A percentile compares a stretch with the other conserved stretches of the same genome.
Evolutionary conservation across 495 filamentous ascomycete species (phyloP).

Genomic region (Xylaria sp.): DNA sequence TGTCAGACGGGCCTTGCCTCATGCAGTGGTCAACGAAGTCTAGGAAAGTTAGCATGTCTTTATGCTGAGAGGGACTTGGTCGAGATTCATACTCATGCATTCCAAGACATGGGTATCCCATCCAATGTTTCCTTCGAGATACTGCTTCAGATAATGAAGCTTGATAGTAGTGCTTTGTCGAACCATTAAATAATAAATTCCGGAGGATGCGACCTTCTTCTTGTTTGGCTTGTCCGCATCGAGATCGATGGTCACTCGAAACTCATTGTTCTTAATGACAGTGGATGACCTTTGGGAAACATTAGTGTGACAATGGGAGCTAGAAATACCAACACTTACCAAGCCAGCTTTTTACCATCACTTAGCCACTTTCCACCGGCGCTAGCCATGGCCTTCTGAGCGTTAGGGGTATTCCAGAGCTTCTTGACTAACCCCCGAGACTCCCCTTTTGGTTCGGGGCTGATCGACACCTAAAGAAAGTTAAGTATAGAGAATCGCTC

Average conservation of each 20-base stretch:
- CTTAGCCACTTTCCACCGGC: conserved; percentile 65
- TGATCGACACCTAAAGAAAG: conserved; percentile 64
- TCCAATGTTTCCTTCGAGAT: conserved; percentile 63
- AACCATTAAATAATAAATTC: conserved; percentile 65
- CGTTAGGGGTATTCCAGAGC: conserved; percentile 68
- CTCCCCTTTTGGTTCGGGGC: conserved; percentile 60
- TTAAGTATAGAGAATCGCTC: neutral
- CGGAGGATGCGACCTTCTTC: conserved; percentile 43
- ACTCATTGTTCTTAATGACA: conserved; percentile 44
- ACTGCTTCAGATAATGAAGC: conserved; percentile 66
- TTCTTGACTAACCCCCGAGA: conserved; percentile 65
- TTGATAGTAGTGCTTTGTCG: conserved; percentile 65
- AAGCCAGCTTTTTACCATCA: conserved; percentile 80
- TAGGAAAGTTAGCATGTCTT: conserved; percentile 38
- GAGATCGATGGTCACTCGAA: conserved; percentile 66
- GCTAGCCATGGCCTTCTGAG: conserved; percentile 59
- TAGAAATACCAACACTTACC: conserved; percentile 60
- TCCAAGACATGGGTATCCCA: conserved; percentile 74
- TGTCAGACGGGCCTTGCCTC: conserved; percentile 72
- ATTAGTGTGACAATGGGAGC: conserved; percentile 31
- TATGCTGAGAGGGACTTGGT: neutral
- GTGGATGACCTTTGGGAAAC: conserved; percentile 42
- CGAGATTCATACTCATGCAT: conserved; percentile 67
- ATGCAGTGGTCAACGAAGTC: conserved; percentile 89
- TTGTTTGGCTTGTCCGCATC: conserved; percentile 62